A percentile compares a stretch with the other conserved stretches of the same genome.
These are phyloP conservation scores for Coemansia sp. DNA, from an alignment of 192 early-diverging fungal genomes.

Conservation along the genomic window DNA sequence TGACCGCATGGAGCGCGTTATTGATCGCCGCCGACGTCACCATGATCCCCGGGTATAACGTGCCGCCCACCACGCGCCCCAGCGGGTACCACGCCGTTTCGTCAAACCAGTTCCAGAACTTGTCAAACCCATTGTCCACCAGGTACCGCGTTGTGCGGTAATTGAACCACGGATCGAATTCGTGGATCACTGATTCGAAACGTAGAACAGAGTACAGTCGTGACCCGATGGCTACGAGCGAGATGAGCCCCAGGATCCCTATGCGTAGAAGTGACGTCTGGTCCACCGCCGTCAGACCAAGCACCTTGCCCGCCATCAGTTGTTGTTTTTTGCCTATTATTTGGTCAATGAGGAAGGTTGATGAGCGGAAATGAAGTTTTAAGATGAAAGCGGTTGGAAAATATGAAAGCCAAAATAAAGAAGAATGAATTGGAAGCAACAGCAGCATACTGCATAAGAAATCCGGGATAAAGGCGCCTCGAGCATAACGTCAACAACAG, in stretches of 20 bases:
- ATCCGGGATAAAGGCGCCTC: too few species aligned
- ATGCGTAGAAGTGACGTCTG: constrained; percentile 72
- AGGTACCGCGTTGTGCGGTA: constrained; percentile 93
- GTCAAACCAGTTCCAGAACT: constrained; percentile 99
- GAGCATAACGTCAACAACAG: too few species aligned
- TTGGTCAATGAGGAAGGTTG: too few species aligned
- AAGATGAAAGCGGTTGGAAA: too few species aligned
- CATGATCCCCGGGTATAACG: constrained; percentile 99
- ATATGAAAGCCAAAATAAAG: too few species aligned
- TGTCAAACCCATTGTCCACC: constrained; percentile 92
- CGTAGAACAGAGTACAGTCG: constrained; percentile 97
- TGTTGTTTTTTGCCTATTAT: neutral
- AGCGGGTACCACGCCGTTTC: constrained; percentile 98
- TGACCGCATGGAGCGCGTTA: constrained; percentile 88
- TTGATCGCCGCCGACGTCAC: constrained; percentile 95
- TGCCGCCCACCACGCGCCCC: constrained; percentile 98
- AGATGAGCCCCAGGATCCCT: constrained; percentile 87
- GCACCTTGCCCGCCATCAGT: constrained; percentile 32
- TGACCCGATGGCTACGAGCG: constrained; percentile 81
- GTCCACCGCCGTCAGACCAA: constrained; percentile 47
- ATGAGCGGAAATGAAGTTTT: too few species aligned
- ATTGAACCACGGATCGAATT: constrained; percentile 99
- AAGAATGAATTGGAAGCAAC: too few species aligned
- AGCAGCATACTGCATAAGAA: too few species aligned
- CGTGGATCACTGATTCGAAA: constrained; percentile 99